These are phyloP conservation scores for Capronia coronata DNA, from an alignment of 2,329 filamentous ascomycete genomes.

Conservation along the genomic window DNA sequence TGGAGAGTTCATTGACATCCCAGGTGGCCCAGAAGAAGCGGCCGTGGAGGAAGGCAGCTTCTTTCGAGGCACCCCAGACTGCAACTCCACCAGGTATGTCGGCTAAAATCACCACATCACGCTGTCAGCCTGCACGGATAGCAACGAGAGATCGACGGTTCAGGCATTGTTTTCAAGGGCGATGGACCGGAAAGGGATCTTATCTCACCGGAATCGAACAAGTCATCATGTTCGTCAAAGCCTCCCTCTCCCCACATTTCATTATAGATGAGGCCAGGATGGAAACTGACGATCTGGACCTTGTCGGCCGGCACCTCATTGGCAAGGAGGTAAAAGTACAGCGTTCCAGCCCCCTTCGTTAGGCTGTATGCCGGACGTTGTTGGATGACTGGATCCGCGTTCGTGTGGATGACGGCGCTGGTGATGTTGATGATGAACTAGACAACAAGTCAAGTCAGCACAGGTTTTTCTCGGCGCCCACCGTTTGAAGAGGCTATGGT, in stretches of 20 bases:
- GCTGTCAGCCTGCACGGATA: no score
- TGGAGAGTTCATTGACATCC: conserved; percentile 14
- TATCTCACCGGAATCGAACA: no score
- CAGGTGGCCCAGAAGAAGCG: conserved; percentile 16
- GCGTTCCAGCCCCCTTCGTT: background rate
- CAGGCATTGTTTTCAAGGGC: no score
- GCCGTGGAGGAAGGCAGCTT: conserved; percentile 17
- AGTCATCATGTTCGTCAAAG: conserved; percentile 3
- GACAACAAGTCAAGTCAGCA: no score
- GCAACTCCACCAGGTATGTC: background rate
- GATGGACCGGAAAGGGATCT: no score
- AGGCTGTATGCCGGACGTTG: no score
- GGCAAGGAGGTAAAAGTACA: conserved; percentile 2
- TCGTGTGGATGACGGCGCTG: background rate
- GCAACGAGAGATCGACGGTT: no score
- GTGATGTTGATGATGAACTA: conserved; percentile 6
- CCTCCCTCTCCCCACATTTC: conserved; percentile 6
- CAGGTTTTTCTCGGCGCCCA: no score
- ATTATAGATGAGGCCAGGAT: conserved; percentile 2
- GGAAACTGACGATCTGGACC: conserved; percentile 7
- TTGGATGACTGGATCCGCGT: background rate
- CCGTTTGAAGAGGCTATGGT: background rate
- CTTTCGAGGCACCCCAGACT: conserved; percentile 11
- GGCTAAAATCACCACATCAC: no score
- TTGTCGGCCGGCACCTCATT: conserved; percentile 1